phyloP scores from a whole-genome alignment of 331 rosid species.

The Malus hybrid region DNA sequence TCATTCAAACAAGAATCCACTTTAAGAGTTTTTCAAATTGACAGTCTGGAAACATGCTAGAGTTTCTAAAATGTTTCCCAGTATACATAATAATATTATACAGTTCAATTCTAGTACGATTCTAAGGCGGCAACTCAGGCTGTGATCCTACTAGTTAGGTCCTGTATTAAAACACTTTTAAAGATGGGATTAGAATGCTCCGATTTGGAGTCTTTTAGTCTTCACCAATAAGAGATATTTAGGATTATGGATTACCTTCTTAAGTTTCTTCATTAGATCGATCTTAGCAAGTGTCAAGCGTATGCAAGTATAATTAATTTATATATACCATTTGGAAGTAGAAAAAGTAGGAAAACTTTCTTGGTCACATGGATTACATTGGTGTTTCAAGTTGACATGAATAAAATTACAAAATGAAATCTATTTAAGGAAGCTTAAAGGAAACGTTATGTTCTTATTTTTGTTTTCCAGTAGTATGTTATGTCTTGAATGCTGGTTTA shows the following conservation, averaged over 20 bases:
- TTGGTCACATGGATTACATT: background rate
- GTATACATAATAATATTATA: background rate
- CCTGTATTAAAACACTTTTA: background rate
- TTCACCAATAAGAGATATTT: background rate
- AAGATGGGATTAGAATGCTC: background rate
- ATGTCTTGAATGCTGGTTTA: slow-evolving; percentile 2
- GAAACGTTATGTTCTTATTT: background rate
- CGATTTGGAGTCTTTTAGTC: background rate
- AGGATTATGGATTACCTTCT: background rate
- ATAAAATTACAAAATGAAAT: background rate
- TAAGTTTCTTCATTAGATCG: background rate
- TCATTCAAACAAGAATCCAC: background rate
- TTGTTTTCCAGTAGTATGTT: background rate
- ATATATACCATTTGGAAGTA: background rate
- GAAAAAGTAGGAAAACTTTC: background rate
- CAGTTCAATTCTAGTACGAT: background rate
- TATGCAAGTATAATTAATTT: background rate
- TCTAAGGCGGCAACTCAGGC: background rate
- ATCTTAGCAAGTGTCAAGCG: background rate
- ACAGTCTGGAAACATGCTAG: background rate
- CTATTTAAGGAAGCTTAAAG: background rate
- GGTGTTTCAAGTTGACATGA: background rate
- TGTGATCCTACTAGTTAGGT: background rate
- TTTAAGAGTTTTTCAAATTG: background rate
- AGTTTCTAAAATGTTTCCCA: background rate